Conservation (phyloP, 768 basidiomycete genomes). For the Lentinula boryana region DNA sequence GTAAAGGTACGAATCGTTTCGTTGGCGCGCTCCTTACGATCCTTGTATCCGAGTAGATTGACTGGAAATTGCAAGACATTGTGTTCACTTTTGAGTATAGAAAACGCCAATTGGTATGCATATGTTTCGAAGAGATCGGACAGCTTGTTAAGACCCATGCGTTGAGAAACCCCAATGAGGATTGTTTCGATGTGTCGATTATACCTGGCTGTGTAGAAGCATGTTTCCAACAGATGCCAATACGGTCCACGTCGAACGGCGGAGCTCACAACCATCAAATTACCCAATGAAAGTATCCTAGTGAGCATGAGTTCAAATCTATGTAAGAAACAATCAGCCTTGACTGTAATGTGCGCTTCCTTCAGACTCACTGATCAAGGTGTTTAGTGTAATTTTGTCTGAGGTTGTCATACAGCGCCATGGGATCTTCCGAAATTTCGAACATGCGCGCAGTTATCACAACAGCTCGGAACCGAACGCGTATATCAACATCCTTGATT, state of each 20-base stretch:
- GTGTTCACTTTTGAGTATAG: constrained; percentile 43
- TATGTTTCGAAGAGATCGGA: constrained; percentile 73
- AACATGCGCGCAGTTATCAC: constrained; percentile 55
- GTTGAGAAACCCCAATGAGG: constrained; percentile 53
- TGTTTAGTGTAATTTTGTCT: constrained; percentile 36
- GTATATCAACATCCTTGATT: constrained; percentile 68
- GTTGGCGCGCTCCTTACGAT: constrained; percentile 59
- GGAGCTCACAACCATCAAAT: constrained; percentile 75
- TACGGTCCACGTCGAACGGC: constrained; percentile 76
- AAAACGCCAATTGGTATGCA: constrained; percentile 67
- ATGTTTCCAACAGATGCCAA: constrained; percentile 81
- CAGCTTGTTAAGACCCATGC: constrained; percentile 59
- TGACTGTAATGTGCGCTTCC: neutral
- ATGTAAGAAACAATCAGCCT: constrained; percentile 3
- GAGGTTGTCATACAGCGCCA: constrained; percentile 42
- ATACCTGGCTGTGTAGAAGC: constrained; percentile 32
- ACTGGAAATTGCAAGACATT: constrained; percentile 65
- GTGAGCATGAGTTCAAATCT: constrained; percentile 78
- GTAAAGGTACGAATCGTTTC: constrained; percentile 64
- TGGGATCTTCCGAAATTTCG: constrained; percentile 31
- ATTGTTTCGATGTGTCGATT: constrained; percentile 40
- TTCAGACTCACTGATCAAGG: constrained; percentile 41
- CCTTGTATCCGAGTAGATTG: constrained; percentile 68
- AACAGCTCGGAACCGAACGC: constrained; percentile 78
- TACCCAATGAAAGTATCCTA: constrained; percentile 63